These are phyloP conservation scores for Rhododendron ferrugineum DNA, from an alignment of 148 eudicot species.

Conservation along the genomic window DNA sequence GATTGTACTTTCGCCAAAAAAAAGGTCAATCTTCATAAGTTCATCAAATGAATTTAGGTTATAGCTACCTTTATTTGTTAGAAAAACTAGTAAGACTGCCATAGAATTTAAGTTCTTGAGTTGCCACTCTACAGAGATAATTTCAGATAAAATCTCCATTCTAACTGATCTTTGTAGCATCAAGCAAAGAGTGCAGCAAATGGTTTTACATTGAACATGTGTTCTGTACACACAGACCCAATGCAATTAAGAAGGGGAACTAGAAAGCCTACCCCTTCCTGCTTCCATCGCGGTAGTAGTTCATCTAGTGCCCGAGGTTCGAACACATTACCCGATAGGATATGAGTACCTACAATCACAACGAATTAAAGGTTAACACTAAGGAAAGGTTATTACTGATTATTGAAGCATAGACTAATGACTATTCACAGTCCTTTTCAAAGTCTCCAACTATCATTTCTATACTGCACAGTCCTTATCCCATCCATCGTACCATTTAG, in stretches of 20 bases:
- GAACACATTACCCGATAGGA: slow-evolving; percentile 92
- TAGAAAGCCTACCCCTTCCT: slow-evolving; percentile 51
- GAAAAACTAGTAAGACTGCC: neutral
- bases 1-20: neutral
- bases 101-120: neutral
- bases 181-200: neutral
- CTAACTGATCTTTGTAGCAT: neutral
- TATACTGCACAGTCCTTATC: too few species aligned
- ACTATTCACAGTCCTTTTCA: neutral
- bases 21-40: neutral
- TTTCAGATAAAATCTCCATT: neutral
- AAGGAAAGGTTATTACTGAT: neutral
- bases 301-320: slow-evolving; percentile 97
- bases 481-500: neutral
- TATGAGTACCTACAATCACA: slow-evolving; percentile 70
- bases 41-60: neutral
- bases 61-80: neutral
- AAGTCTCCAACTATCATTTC: too few species aligned
- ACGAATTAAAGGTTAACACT: neutral
- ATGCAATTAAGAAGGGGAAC: slow-evolving; percentile 1
- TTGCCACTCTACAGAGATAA: neutral
- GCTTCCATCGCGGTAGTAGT: slow-evolving; percentile 83
- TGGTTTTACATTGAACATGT: neutral
- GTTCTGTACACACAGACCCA: neutral
- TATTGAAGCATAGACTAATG: neutral